Conservation (phyloP, 129 eudicot species). For the Rutidosis leptorrhynchoides region DNA sequence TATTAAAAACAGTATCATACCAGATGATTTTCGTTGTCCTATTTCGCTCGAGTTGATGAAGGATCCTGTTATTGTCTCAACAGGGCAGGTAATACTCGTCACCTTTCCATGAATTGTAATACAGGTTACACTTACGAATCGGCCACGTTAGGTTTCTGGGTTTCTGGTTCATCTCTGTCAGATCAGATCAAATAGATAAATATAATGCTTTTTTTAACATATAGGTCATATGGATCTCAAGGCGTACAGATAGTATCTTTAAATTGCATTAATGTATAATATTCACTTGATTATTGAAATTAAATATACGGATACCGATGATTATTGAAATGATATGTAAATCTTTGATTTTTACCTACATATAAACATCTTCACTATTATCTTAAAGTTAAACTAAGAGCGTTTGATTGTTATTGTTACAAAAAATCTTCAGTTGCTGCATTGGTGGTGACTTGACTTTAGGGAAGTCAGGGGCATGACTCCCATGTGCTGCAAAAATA, state of each 20-base stretch:
- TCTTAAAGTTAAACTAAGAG: too few species aligned
- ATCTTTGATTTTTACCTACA: too few species aligned
- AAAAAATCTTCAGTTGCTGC: too few species aligned
- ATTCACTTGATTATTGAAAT: not conserved
- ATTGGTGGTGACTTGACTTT: too few species aligned
- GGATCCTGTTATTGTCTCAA: conserved; percentile 96
- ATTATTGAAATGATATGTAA: not conserved
- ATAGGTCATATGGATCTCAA: not conserved
- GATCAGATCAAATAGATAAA: not conserved
- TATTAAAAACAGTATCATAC: conserved; percentile 52
- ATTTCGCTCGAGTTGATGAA: conserved; percentile 91
- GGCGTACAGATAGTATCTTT: not conserved
- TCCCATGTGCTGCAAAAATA: too few species aligned
- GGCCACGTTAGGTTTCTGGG: not conserved
- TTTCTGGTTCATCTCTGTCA: not conserved
- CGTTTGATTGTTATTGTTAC: too few species aligned
- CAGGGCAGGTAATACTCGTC: conserved; percentile 69
- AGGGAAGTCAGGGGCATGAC: too few species aligned
- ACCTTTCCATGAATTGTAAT: not conserved
- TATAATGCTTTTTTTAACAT: not conserved
- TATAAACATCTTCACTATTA: too few species aligned
- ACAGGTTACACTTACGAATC: conserved; percentile 1
- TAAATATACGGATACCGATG: not conserved
- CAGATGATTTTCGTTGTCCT: conserved; percentile 97
- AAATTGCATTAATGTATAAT: too few species aligned